phyloP scores from a whole-genome alignment of 441 rosid genomes.

The Mallotus japonicus region DNA sequence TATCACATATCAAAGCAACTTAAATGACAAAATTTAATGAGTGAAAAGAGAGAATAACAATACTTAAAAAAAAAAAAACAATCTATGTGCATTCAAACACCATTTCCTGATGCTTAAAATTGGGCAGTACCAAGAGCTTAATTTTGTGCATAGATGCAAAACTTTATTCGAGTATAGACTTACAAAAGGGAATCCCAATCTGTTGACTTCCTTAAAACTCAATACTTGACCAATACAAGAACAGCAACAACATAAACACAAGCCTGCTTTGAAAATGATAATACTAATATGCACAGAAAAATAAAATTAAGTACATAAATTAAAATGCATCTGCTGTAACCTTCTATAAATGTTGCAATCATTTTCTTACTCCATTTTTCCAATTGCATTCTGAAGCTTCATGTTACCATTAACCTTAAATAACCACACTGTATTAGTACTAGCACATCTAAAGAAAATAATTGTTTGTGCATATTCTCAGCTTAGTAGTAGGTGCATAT shows the following conservation, averaged over 20 bases:
- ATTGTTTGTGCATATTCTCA: neutral
- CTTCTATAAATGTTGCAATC: neutral
- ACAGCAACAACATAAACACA: neutral
- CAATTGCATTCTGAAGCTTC: neutral
- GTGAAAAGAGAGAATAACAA: neutral
- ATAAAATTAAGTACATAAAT: no score
- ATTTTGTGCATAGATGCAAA: neutral
- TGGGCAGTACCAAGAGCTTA: no score
- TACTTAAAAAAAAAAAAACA: neutral
- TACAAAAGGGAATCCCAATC: neutral
- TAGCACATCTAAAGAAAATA: neutral
- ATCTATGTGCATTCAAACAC: neutral
- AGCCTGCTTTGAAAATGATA: neutral
- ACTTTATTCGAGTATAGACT: neutral
- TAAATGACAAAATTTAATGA: neutral
- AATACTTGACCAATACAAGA: neutral
- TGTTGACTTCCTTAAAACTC: neutral
- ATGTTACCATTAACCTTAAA: no score
- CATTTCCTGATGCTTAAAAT: neutral
- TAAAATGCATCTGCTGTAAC: neutral
- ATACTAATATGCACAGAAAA: neutral
- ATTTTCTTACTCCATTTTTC: neutral
- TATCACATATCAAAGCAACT: neutral
- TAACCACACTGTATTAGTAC: neutral
- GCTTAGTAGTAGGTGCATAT: neutral